These are phyloP conservation scores for Yamadazyma akitaensis DNA, from an alignment of 805 yeast genomes.

Conservation along the genomic window DNA sequence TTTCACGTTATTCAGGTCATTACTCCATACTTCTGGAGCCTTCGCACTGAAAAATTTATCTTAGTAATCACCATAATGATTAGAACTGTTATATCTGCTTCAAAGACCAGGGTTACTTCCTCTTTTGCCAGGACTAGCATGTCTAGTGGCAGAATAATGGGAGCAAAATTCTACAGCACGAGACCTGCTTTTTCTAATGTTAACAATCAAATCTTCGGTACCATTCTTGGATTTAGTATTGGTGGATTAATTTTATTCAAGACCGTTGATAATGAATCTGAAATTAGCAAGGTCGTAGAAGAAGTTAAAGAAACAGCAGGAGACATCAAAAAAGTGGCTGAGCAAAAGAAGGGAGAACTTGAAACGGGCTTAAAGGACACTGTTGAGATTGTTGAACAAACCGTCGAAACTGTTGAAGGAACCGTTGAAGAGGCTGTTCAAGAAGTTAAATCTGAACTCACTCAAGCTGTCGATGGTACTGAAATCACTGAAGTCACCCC, in stretches of 20 bases:
- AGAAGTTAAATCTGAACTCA: not conserved
- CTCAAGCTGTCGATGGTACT: not conserved
- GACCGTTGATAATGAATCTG: slow-evolving; percentile 5
- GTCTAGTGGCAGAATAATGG: not conserved
- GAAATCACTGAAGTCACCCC: not conserved
- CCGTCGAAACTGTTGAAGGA: not conserved
- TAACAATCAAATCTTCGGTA: not conserved
- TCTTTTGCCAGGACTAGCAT: not conserved
- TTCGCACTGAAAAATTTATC: slow-evolving; percentile 2
- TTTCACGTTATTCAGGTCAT: too few species aligned
- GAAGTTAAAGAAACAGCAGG: slow-evolving; percentile 1
- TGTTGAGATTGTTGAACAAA: not conserved
- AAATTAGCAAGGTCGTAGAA: not conserved
- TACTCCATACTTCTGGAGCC: not conserved
- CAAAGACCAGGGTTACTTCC: not conserved
- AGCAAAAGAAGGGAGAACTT: not conserved
- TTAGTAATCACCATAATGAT: slow-evolving; percentile 5
- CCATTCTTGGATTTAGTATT: not conserved
- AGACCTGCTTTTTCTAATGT: not conserved
- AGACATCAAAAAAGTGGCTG: not conserved
- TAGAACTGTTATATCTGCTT: slow-evolving; percentile 4
- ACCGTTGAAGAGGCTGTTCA: not conserved
- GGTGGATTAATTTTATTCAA: not conserved
- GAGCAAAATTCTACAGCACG: not conserved
- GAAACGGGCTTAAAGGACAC: too few species aligned